These are phyloP conservation scores for Zygosaccharomyces pseudobailii DNA, from an alignment of 1,139 yeast species.

Conservation along the genomic window DNA sequence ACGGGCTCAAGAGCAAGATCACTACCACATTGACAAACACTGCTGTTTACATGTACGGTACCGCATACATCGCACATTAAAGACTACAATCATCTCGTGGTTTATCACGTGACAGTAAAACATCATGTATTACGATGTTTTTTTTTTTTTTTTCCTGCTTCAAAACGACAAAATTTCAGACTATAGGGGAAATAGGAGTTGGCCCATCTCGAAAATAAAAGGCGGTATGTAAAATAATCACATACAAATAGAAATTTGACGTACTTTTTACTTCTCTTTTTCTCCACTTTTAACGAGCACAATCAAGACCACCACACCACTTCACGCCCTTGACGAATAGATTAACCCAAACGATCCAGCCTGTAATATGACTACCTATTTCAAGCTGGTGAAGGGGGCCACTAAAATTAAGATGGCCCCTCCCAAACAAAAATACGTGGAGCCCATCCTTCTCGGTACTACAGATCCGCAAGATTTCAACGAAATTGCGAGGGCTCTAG, in stretches of 20 bases:
- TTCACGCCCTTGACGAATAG: neutral
- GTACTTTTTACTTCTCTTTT: neutral
- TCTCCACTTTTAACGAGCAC: neutral
- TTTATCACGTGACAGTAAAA: no score
- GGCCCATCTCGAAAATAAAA: constrained; percentile 4
- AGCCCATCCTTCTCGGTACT: constrained; percentile 84
- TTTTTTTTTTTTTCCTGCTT: neutral
- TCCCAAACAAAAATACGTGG: constrained; percentile 92
- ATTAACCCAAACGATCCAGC: neutral
- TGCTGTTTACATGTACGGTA: no score
- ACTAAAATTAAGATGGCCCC: constrained; percentile 87
- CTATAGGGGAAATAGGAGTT: constrained; percentile 3
- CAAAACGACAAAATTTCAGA: neutral
- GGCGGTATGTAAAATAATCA: neutral
- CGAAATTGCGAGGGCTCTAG: constrained; percentile 62
- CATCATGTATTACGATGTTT: neutral
- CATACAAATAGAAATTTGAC: neutral
- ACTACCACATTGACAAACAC: no score
- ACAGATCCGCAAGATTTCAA: constrained; percentile 54
- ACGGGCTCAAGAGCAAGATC: no score
- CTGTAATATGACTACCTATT: constrained; percentile 43
- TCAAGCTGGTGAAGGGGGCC: constrained; percentile 64
- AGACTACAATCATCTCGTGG: no score
- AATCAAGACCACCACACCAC: neutral
- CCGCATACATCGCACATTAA: no score